Evolutionary conservation across 495 filamentous ascomycete genomes (phyloP).

Genomic region (Aspergillus sclerotiicarbonarius): DNA sequence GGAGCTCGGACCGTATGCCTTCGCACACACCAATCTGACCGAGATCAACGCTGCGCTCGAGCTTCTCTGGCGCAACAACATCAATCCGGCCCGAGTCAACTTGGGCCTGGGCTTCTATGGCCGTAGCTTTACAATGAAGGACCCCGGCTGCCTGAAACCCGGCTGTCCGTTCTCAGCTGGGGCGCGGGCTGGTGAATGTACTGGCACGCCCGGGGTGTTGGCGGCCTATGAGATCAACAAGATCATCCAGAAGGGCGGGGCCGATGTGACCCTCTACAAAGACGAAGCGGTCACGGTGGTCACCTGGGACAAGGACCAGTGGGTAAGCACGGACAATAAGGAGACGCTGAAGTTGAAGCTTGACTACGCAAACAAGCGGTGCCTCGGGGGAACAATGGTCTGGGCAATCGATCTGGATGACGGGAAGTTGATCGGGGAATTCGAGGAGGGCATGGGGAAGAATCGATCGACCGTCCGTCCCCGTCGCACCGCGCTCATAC

Average conservation of each 20-base stretch:
- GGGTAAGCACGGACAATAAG: no score
- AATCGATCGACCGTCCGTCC: no score
- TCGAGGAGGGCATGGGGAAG: no score
- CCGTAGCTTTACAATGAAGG: conserved; percentile 31
- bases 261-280: no score
- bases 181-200: background rate
- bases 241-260: background rate
- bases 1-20: conserved; percentile 18
- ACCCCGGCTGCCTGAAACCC: conserved; percentile 24
- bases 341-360: no score
- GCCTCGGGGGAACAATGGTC: no score
- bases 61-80: conserved; percentile 33
- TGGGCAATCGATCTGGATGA: no score
- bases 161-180: background rate
- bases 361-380: no score
- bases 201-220: background rate
- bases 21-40: conserved; percentile 32
- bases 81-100: conserved; percentile 32
- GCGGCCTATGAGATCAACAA: background rate
- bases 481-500: no score
- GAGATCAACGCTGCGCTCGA: conserved; percentile 32
- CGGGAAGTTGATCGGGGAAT: no score
- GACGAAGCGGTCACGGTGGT: no score
- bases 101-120: conserved; percentile 42
- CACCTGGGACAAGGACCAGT: no score